phyloP scores from a whole-genome alignment of 2,329 filamentous ascomycete genomes.

The Emericellopsis atlantica region DNA sequence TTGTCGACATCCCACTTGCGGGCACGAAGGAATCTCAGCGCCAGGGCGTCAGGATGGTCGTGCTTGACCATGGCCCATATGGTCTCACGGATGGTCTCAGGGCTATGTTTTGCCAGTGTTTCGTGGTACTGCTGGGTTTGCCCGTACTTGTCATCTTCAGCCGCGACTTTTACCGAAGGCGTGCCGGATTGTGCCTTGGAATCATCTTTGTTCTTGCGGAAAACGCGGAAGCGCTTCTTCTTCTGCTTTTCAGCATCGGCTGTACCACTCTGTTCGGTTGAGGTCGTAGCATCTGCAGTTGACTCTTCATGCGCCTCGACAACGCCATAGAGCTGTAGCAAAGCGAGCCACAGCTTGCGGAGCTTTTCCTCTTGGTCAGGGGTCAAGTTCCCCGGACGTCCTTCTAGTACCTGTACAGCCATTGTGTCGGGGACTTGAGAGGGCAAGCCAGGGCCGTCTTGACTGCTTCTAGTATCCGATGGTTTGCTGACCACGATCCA shows the following conservation, averaged over 20 bases:
- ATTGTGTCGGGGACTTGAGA: conserved; percentile 13
- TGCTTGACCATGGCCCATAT: conserved; percentile 95
- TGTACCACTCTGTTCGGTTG: conserved; percentile 12
- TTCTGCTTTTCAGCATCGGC: conserved; percentile 46
- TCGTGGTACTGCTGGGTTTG: conserved; percentile 78
- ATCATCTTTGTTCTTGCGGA: conserved; percentile 49
- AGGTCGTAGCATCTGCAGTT: conserved; percentile 7
- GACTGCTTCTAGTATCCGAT: background rate
- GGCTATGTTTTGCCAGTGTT: conserved; percentile 61
- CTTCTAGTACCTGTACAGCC: conserved; percentile 39
- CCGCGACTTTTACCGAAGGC: conserved; percentile 26
- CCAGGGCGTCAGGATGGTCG: conserved; percentile 78
- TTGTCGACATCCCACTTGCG: conserved; percentile 93
- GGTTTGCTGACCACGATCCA: background rate
- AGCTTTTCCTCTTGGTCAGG: conserved; percentile 79
- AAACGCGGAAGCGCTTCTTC: conserved; percentile 62
- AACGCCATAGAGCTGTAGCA: conserved; percentile 66
- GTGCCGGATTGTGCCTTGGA: conserved; percentile 16
- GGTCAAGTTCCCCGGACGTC: conserved; percentile 79
- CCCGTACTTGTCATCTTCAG: conserved; percentile 81
- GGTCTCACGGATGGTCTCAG: conserved; percentile 65
- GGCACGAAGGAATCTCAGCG: conserved; percentile 75
- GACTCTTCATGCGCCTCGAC: conserved; percentile 12
- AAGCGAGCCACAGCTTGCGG: conserved; percentile 69
- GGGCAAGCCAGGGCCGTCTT: background rate